Base-by-base conservation (phyloP, 495 filamentous ascomycete species). In the Viridothelium virens region DNA sequence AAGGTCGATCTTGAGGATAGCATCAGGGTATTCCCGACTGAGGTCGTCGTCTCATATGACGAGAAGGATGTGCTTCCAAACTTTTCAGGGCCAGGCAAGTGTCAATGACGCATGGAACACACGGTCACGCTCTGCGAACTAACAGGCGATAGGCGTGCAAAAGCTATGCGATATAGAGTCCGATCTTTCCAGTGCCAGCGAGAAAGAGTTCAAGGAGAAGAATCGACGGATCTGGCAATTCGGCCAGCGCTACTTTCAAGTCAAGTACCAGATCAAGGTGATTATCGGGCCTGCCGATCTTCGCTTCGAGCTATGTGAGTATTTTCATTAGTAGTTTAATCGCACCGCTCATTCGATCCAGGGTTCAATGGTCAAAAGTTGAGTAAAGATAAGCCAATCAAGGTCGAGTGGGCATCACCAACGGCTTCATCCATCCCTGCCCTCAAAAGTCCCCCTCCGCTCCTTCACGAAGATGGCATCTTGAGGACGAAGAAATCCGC, bases 151-250 rank as follows among this genome's bases (percentile, higher is more conserved):
- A 77, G 76, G 73, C 25, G 74, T 72, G 5, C 56, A 72, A 18
- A 67, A 72, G 9, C 67, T 79, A 7, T 79, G 78, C 67, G 72
- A 77, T 37, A 71, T 79, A 59, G 59, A 74, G 56, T 73, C 71
- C 4, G 75, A 79, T 56, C 74, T 79, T 33, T 71, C 74, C 4
- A 61, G 59, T 41, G 65, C 73, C 3, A 70, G 74, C 64, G 75
- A 76, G 46, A 71, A 65, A 36, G 69, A 70, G 14, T 79, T 78
- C 67, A 73, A 75, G 47, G 70, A 75, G 46, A 78, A 78, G 68
- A 77, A 78, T 65, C 70, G 67, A 48, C 72, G 71, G 38, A 78
- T 74, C 67, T 79, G 77, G 77, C 73, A 67, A 25, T n/a, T 69
- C 1, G 73, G 75, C 5, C 67, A 72, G 61, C 74, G 73, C 62